Evolutionary conservation across 257 asterid genomes (phyloP).

Genomic region (Gynochthodes officinalis): DNA sequence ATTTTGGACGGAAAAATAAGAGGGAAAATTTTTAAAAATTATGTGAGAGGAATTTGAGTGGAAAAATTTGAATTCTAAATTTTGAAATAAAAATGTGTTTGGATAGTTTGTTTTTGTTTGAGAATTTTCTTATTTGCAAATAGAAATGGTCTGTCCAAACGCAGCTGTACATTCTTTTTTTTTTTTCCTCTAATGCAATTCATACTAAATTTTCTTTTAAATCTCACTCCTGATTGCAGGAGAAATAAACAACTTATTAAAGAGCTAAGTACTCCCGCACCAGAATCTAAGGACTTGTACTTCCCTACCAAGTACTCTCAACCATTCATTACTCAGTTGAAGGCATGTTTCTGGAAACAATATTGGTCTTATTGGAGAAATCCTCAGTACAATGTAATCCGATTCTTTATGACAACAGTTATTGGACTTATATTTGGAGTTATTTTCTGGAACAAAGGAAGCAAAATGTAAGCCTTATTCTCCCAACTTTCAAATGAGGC

Average conservation of each 20-base stretch:
- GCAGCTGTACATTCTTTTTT: no score
- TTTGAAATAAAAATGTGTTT: no score
- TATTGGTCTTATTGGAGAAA: constrained; percentile 25
- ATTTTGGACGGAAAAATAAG: no score
- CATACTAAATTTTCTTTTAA: neutral
- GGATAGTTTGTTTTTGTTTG: no score
- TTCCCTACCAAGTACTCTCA: constrained; percentile 19
- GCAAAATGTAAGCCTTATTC: constrained; percentile 11
- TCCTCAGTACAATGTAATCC: constrained; percentile 22
- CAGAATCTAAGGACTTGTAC: constrained; percentile 18
- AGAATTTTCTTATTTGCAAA: no score
- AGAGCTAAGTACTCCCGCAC: constrained; percentile 16
- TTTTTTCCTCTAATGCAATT: neutral
- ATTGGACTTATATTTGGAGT: constrained; percentile 20
- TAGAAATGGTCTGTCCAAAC: no score
- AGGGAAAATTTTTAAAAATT: no score
- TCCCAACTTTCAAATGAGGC: no score
- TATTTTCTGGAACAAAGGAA: constrained; percentile 22
- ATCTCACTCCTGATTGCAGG: constrained; percentile 1
- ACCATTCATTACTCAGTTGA: constrained; percentile 17
- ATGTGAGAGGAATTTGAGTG: no score
- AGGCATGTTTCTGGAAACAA: constrained; percentile 24
- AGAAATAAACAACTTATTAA: constrained; percentile 16
- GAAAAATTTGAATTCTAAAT: no score
- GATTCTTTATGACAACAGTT: constrained; percentile 21